phyloP scores from a whole-genome alignment of 2,329 filamentous ascomycete species.

The Penicillium palitans region DNA sequence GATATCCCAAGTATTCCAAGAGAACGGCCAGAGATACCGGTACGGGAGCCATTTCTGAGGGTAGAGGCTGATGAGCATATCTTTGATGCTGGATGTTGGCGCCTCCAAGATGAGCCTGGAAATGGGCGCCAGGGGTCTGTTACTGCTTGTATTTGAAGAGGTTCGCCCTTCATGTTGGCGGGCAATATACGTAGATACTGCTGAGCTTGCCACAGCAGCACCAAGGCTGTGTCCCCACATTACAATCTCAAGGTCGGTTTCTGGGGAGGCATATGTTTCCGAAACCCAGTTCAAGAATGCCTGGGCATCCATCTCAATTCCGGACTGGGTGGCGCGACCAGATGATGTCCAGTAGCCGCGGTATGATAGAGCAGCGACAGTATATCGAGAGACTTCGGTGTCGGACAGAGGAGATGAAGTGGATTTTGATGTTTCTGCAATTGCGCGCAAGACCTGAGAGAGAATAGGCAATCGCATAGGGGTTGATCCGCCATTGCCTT shows the following conservation, averaged over 20 bases:
- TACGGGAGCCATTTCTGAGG: slow-evolving; percentile 80
- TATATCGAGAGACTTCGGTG: slow-evolving; percentile 26
- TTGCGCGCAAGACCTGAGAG: slow-evolving; percentile 45
- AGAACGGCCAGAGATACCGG: slow-evolving; percentile 70
- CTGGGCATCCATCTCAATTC: slow-evolving; percentile 67
- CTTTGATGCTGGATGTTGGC: slow-evolving; percentile 68
- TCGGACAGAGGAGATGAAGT: neutral
- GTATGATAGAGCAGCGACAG: slow-evolving; percentile 56
- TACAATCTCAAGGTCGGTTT: slow-evolving; percentile 46
- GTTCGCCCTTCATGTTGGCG: neutral
- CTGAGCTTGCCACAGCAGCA: slow-evolving; percentile 67
- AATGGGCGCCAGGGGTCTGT: slow-evolving; percentile 27
- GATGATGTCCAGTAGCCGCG: slow-evolving; percentile 77
- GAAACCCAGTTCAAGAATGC: slow-evolving; percentile 65
- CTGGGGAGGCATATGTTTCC: slow-evolving; percentile 35
- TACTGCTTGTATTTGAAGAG: neutral
- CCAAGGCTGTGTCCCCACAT: slow-evolving; percentile 80
- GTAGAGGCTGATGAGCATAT: slow-evolving; percentile 71
- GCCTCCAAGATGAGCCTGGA: slow-evolving; percentile 68
- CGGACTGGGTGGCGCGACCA: slow-evolving; percentile 68
- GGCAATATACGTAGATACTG: slow-evolving; percentile 50
- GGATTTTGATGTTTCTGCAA: slow-evolving; percentile 10
- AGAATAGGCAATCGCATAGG: slow-evolving; percentile 44
- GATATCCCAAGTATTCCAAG: slow-evolving; percentile 62
- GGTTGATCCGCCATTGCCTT: slow-evolving; percentile 36